Percentiles rank a stretch among this genome's conserved stretches.
These are phyloP conservation scores for Trichoderma semiorbis DNA, from an alignment of 2,329 filamentous ascomycete genomes.

Conservation along the genomic window DNA sequence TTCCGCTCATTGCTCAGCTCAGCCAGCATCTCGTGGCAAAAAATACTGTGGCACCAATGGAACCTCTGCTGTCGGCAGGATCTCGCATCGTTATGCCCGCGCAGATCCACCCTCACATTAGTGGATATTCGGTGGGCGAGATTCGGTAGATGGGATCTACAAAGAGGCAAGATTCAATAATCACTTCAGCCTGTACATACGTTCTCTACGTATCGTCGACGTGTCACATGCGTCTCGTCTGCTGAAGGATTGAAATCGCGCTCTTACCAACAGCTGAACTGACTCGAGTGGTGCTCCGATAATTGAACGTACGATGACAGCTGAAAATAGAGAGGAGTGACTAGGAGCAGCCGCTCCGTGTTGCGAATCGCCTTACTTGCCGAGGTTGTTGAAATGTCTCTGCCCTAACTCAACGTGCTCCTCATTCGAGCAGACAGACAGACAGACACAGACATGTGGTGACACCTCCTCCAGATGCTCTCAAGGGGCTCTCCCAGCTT, in stretches of 20 bases:
- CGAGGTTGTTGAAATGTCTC: background rate
- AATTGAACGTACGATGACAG: background rate
- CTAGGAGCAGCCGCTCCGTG: background rate
- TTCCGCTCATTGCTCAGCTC: background rate
- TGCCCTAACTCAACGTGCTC: background rate
- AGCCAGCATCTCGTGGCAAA: background rate
- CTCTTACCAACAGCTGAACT: background rate
- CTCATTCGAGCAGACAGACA: background rate
- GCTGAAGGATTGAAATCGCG: background rate
- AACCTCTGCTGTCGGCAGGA: background rate
- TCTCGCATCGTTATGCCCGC: background rate
- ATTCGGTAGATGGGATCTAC: background rate
- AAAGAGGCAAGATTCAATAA: background rate
- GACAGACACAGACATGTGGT: background rate
- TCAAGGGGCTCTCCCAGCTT: background rate
- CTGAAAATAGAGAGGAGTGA: background rate
- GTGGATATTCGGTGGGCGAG: background rate
- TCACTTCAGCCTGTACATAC: background rate
- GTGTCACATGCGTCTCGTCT: background rate
- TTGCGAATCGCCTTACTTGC: background rate
- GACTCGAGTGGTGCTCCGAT: background rate
- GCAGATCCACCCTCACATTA: background rate
- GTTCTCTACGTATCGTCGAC: background rate
- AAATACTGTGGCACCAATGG: background rate
- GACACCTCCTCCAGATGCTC: background rate